Evolutionary conservation across 164 flowering plant species (phyloP).

Genomic region (Liriodendron chinense): DNA sequence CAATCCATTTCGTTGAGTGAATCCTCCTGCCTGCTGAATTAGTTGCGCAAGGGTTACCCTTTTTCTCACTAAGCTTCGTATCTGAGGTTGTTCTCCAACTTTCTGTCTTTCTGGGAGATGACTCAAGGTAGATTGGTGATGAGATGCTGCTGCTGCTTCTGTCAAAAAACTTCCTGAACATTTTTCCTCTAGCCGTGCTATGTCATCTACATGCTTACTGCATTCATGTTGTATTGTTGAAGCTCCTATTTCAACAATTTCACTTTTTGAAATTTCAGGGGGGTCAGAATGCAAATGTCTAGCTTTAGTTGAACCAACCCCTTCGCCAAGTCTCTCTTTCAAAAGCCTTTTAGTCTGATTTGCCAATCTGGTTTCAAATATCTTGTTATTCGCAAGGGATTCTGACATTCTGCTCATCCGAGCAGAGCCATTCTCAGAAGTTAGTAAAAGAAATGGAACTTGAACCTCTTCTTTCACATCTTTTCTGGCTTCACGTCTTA

Average conservation of each 20-base stretch:
- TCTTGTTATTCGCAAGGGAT: constrained; percentile 12
- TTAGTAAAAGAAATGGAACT: constrained; percentile 32
- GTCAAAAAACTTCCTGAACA: constrained; percentile 22
- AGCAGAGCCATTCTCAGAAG: constrained; percentile 32
- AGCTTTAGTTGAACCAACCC: constrained; percentile 23
- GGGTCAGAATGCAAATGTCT: constrained; percentile 21
- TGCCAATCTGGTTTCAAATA: constrained; percentile 21
- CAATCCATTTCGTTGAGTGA: constrained; percentile 59
- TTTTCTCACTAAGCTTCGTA: constrained; percentile 70
- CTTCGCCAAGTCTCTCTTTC: constrained; percentile 24
- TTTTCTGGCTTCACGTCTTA: constrained; percentile 53
- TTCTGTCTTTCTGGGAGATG: constrained; percentile 37
- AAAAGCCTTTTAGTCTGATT: constrained; percentile 17
- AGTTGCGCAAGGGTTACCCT: constrained; percentile 95
- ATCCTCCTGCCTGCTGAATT: constrained; percentile 88
- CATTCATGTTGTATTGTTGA: constrained; percentile 37
- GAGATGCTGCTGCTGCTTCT: constrained; percentile 20
- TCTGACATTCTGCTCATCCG: constrained; percentile 22
- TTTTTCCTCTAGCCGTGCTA: constrained; percentile 24
- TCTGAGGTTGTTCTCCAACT: constrained; percentile 44
- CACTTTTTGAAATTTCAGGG: constrained; percentile 38
- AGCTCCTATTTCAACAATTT: constrained; percentile 70
- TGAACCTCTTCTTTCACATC: constrained; percentile 27
- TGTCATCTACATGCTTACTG: constrained; percentile 18
- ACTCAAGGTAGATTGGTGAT: constrained; percentile 24